These are phyloP conservation scores for Poa annua DNA, from an alignment of 176 grass and related monocot genomes.

Conservation along the genomic window DNA sequence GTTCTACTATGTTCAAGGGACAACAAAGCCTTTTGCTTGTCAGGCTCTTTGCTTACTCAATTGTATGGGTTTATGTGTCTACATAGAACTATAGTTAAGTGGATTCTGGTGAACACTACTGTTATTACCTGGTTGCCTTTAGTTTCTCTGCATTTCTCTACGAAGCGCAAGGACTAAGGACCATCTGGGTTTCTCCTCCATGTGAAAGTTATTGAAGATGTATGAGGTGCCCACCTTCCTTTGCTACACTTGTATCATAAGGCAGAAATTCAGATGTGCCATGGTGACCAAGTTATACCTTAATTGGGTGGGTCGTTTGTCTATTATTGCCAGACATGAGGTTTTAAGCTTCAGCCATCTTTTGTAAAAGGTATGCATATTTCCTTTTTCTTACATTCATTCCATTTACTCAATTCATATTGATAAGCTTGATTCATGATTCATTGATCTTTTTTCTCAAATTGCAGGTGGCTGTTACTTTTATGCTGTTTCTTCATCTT, in stretches of 20 bases:
- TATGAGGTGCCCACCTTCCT: slow-evolving; percentile 33
- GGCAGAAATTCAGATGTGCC: not conserved
- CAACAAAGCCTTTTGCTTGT: slow-evolving; percentile 56
- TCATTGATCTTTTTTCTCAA: slow-evolving; percentile 9
- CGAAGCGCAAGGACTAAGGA: slow-evolving; percentile 32
- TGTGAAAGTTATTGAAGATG: slow-evolving; percentile 49
- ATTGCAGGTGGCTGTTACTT: slow-evolving; percentile 48
- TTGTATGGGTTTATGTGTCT: slow-evolving; percentile 53
- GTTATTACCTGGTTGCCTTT: slow-evolving; percentile 58
- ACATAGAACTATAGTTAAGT: slow-evolving; percentile 68
- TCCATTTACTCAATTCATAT: not conserved
- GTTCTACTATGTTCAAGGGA: slow-evolving; percentile 58
- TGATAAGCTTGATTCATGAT: not conserved
- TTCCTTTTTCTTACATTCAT: not conserved
- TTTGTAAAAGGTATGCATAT: slow-evolving; percentile 50
- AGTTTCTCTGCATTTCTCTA: slow-evolving; percentile 49
- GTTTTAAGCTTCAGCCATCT: slow-evolving; percentile 44
- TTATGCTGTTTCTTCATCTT: not conserved
- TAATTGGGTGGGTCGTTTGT: not conserved
- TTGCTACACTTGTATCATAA: not conserved
- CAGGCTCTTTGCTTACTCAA: slow-evolving; percentile 60
- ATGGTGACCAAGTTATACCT: slow-evolving; percentile 1
- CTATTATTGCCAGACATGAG: not conserved
- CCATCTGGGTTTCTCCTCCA: slow-evolving; percentile 36
- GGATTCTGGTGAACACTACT: slow-evolving; percentile 47